Percentiles rank a stretch among this genome's conserved stretches.
These are phyloP conservation scores for Mimosa pudica DNA, from an alignment of 306 rosid genomes.

Conservation along the genomic window DNA sequence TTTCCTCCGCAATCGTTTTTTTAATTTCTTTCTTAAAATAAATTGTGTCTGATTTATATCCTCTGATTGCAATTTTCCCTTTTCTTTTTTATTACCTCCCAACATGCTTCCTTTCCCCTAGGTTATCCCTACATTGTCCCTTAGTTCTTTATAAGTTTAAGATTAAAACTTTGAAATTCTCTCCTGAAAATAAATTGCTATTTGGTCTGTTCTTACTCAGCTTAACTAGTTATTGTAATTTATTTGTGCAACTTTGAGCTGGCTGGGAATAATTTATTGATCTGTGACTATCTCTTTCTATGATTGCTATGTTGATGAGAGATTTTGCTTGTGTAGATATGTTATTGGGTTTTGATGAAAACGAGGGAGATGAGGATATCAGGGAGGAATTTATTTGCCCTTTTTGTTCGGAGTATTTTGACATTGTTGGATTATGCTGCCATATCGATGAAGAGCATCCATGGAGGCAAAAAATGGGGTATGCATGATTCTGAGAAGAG, in stretches of 20 bases:
- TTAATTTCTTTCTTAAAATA: neutral
- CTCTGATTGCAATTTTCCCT: neutral
- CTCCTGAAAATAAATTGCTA: neutral
- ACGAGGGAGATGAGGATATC: constrained; percentile 84
- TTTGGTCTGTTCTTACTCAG: neutral
- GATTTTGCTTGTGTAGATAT: constrained; percentile 61
- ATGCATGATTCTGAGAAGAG: constrained; percentile 32
- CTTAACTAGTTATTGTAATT: neutral
- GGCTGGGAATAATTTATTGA: neutral
- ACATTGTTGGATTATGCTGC: constrained; percentile 47
- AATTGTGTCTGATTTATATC: neutral
- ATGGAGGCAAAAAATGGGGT: constrained; percentile 89
- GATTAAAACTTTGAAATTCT: neutral
- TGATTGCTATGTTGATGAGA: constrained; percentile 21
- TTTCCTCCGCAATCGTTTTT: constrained; percentile 7
- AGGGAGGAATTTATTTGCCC: constrained; percentile 95
- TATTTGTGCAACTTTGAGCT: neutral
- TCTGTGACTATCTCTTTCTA: neutral
- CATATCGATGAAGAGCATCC: constrained; percentile 83
- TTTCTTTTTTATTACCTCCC: neutral
- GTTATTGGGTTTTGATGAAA: constrained; percentile 88
- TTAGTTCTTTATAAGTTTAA: neutral
- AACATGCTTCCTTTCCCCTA: neutral
- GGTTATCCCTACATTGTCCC: neutral
- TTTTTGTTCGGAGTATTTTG: constrained; percentile 87